These are phyloP conservation scores for Globisporangium uncinulatum DNA, from an alignment of 352 stramenopile species.

Conservation along the genomic window DNA sequence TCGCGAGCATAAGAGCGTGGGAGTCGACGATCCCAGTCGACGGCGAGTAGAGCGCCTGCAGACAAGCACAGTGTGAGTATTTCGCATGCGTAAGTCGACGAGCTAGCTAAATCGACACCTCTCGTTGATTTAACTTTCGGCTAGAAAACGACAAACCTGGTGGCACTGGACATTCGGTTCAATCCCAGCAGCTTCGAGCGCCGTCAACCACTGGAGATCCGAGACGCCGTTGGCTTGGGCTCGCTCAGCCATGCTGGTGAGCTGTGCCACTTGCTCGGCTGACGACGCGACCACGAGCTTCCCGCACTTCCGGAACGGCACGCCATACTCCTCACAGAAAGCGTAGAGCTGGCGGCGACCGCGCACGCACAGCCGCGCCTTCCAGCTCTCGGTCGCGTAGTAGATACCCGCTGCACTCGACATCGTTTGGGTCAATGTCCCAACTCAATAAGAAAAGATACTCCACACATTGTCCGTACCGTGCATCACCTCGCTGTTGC, in stretches of 20 bases:
- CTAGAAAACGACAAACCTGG: slow-evolving; percentile 14
- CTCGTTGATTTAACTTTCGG: too few relatives aligned
- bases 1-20: slow-evolving; percentile 86
- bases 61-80: background rate
- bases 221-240: slow-evolving; percentile 50
- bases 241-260: slow-evolving; percentile 30
- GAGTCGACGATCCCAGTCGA: slow-evolving; percentile 96
- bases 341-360: slow-evolving; percentile 88
- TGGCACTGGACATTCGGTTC: slow-evolving; percentile 59
- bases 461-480: slow-evolving; percentile 23
- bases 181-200: slow-evolving; percentile 28
- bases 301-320: slow-evolving; percentile 85
- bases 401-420: slow-evolving; percentile 83
- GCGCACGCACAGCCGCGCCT: slow-evolving; percentile 88
- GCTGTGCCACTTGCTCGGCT: slow-evolving; percentile 23
- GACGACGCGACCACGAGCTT: slow-evolving; percentile 93
- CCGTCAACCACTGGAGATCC: slow-evolving; percentile 46
- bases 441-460: too few relatives aligned
- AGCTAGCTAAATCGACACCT: background rate
- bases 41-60: slow-evolving; percentile 86
- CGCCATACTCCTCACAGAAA: slow-evolving; percentile 83
- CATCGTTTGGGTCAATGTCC: too few relatives aligned
- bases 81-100: too few relatives aligned
- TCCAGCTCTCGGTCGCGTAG: slow-evolving; percentile 86
- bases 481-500: slow-evolving; percentile 97